phyloP scores from a whole-genome alignment of 2,329 filamentous ascomycete genomes.

The Fusarium pseudocircinatum region DNA sequence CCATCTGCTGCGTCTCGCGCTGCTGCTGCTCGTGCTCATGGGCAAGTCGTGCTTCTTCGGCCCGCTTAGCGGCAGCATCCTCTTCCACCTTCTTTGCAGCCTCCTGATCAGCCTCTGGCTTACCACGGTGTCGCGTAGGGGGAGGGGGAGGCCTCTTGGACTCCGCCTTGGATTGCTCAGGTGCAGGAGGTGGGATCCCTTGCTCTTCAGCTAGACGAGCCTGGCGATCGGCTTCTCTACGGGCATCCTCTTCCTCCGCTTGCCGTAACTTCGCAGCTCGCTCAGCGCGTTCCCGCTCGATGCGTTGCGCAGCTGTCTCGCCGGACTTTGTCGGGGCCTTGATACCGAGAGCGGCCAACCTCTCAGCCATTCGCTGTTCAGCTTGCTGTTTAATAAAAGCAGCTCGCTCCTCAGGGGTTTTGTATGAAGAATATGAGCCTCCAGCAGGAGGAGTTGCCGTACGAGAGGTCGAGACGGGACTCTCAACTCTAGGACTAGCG shows the following conservation, averaged over 20 bases:
- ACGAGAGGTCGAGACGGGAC: constrained; percentile 62
- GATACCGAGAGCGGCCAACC: constrained; percentile 91
- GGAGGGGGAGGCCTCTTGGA: constrained; percentile 79
- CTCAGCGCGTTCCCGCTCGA: constrained; percentile 88
- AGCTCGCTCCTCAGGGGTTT: constrained; percentile 91
- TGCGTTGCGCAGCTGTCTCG: constrained; percentile 83
- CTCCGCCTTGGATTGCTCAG: constrained; percentile 57
- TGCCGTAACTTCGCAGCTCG: constrained; percentile 86
- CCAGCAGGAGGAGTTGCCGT: constrained; percentile 60
- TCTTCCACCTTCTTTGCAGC: constrained; percentile 67
- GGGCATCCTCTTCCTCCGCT: constrained; percentile 93
- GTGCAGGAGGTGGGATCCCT: constrained; percentile 66
- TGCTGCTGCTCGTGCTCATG: constrained; percentile 81
- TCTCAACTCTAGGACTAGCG: constrained; percentile 61
- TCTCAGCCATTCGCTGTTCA: constrained; percentile 95
- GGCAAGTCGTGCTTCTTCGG: constrained; percentile 72
- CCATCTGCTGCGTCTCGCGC: constrained; percentile 76
- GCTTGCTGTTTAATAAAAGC: constrained; percentile 98
- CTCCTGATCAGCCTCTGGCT: constrained; percentile 67
- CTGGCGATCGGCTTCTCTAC: constrained; percentile 87
- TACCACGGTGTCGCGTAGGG: constrained; percentile 75
- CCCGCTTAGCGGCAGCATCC: constrained; percentile 64
- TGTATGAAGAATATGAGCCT: constrained; percentile 82
- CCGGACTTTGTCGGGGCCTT: constrained; percentile 82
- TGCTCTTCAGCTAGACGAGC: constrained; percentile 84